These are phyloP conservation scores for Clathrospora elynae DNA, from an alignment of 2,329 filamentous ascomycete species.

Conservation along the genomic window DNA sequence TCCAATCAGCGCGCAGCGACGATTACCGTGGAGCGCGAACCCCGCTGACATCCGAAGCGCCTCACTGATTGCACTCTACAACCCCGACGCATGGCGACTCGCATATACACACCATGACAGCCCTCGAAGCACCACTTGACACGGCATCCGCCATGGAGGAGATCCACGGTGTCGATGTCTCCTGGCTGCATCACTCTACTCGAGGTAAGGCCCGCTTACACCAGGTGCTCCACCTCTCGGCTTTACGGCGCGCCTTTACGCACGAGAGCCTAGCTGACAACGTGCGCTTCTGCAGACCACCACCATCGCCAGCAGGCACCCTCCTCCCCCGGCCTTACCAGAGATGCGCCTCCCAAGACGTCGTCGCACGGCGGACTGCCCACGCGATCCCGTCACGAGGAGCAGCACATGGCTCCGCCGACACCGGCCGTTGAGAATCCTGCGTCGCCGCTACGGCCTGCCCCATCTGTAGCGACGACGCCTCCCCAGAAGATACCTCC, in stretches of 20 bases:
- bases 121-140: slow-evolving; percentile 25
- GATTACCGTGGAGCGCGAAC: slow-evolving; percentile 17
- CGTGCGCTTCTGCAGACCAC: slow-evolving; percentile 32
- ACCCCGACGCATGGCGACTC: slow-evolving; percentile 34
- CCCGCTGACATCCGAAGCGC: slow-evolving; percentile 38
- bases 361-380: slow-evolving; percentile 43
- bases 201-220: slow-evolving; percentile 67
- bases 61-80: slow-evolving; percentile 18
- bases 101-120: slow-evolving; percentile 31
- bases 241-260: slow-evolving; percentile 18
- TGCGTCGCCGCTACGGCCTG: slow-evolving; percentile 26
- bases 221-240: slow-evolving; percentile 29
- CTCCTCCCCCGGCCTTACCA: slow-evolving; percentile 42
- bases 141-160: slow-evolving; percentile 67
- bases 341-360: slow-evolving; percentile 44
- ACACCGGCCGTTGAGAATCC: slow-evolving; percentile 33
- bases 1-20: slow-evolving; percentile 34
- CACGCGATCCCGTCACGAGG: slow-evolving; percentile 19
- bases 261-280: slow-evolving; percentile 27
- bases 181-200: slow-evolving; percentile 84
- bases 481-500: slow-evolving; percentile 36
- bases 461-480: slow-evolving; percentile 24
- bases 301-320: slow-evolving; percentile 47
- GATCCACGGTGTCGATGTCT: slow-evolving; percentile 82
- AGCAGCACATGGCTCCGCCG: slow-evolving; percentile 23